Percentiles rank a stretch among this genome's conserved stretches.
Evolutionary conservation across 169 alveolate genomes (phyloP).

Genomic region (Cryptosporidium ryanae): DNA sequence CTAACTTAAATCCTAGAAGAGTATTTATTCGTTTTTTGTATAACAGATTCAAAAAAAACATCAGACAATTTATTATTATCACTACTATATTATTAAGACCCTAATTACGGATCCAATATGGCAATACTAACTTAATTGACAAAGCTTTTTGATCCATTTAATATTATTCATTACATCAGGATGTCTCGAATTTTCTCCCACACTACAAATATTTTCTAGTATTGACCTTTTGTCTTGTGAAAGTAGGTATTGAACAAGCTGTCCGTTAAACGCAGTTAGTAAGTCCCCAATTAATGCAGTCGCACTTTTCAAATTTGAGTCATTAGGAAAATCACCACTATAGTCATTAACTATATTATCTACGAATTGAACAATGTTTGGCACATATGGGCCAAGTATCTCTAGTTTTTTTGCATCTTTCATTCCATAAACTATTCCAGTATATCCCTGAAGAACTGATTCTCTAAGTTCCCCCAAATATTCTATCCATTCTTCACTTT

Average conservation of each 20-base stretch:
- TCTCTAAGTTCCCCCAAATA: constrained; percentile 90
- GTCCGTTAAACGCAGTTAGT: constrained; percentile 73
- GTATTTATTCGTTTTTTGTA: too few species aligned
- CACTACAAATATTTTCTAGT: constrained; percentile 55
- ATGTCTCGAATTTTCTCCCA: constrained; percentile 52
- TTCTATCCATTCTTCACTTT: constrained; percentile 91
- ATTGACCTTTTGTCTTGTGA: constrained; percentile 45
- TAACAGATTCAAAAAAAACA: too few species aligned
- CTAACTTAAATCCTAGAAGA: too few species aligned
- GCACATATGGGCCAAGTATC: constrained; percentile 83
- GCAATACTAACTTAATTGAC: constrained; percentile 1
- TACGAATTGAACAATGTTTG: constrained; percentile 85
- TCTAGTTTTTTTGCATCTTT: constrained; percentile 85
- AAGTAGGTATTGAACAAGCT: constrained; percentile 54
- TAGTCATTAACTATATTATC: constrained; percentile 76
- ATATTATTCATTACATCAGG: constrained; percentile 59
- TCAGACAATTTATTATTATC: too few species aligned
- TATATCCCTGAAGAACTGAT: constrained; percentile 87
- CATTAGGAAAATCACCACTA: constrained; percentile 69
- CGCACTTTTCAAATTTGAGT: constrained; percentile 51
- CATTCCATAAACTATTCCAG: constrained; percentile 89
- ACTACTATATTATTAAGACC: too few species aligned
- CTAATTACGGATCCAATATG: too few species aligned
- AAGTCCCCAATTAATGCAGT: constrained; percentile 64
- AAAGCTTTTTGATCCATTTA: constrained; percentile 67